Conservation (phyloP, 306 rosid genomes). For the Ammopiptanthus mongolicus region DNA sequence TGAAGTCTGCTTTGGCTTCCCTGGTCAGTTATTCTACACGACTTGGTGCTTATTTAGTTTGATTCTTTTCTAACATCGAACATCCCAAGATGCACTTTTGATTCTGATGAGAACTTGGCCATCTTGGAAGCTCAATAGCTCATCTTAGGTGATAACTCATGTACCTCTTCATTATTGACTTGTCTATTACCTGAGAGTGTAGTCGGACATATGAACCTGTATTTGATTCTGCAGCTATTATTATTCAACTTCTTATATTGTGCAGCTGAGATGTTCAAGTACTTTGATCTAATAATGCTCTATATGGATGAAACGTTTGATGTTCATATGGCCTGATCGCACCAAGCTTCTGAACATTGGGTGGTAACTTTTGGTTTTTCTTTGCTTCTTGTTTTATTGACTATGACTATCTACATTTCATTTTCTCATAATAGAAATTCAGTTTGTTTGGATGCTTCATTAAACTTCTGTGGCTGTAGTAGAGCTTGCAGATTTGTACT, state of each 20-base stretch:
- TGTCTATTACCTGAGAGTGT: background rate
- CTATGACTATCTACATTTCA: background rate
- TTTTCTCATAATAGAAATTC: background rate
- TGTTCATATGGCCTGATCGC: conserved; percentile 13
- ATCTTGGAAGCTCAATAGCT: conserved; percentile 15
- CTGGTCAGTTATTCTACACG: conserved; percentile 17
- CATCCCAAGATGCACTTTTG: conserved; percentile 2
- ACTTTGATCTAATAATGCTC: background rate
- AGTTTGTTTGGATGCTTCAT: background rate
- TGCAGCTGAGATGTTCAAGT: conserved; percentile 11
- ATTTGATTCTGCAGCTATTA: background rate
- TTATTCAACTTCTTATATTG: background rate
- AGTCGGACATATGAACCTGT: background rate
- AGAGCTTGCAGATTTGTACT: conserved; percentile 15
- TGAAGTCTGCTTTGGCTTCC: conserved; percentile 17
- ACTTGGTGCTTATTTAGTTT: conserved; percentile 17
- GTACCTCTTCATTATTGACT: background rate
- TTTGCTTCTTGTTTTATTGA: background rate
- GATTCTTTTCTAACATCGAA: conserved; percentile 18
- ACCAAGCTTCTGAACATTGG: background rate
- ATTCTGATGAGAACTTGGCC: conserved; percentile 15
- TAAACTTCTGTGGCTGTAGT: background rate
- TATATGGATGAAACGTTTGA: background rate
- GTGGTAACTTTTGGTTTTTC: background rate
- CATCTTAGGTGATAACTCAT: background rate